Conservation (phyloP, 192 early-diverging fungal genomes). For the Glomus cerebriforme region DNA sequence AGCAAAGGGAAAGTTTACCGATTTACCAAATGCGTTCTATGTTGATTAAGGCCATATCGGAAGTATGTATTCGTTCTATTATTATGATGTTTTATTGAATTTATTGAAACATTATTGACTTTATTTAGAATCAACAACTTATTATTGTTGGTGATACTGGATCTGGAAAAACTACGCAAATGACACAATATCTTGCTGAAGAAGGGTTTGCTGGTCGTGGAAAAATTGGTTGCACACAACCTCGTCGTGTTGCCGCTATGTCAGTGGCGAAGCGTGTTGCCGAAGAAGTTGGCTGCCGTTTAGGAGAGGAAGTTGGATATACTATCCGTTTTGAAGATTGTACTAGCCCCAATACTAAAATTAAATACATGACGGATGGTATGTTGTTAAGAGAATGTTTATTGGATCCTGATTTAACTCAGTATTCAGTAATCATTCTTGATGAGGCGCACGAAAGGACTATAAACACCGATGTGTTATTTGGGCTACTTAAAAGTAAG, state of each 20-base stretch:
- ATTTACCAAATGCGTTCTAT: constrained; percentile 78
- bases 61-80: constrained; percentile 35
- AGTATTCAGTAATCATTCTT: constrained; percentile 92
- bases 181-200: constrained; percentile 98
- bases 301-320: constrained; percentile 96
- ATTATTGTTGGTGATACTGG: constrained; percentile 97
- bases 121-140: constrained; percentile 61
- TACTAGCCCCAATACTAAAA: constrained; percentile 81
- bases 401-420: constrained; percentile 75
- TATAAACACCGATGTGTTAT: constrained; percentile 92
- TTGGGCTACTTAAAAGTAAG: constrained; percentile 85
- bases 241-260: constrained; percentile 98
- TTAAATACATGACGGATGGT: constrained; percentile 99
- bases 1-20: constrained; percentile 86
- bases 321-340: constrained; percentile 99
- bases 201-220: constrained; percentile 86
- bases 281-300: constrained; percentile 90
- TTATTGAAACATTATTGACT: not conserved
- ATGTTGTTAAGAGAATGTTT: constrained; percentile 93
- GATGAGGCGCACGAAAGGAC: constrained; percentile 99
- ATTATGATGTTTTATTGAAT: not conserved
- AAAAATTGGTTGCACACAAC: constrained; percentile 98
- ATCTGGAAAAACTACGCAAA: constrained; percentile 98
- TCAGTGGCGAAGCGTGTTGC: constrained; percentile 98
- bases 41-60: constrained; percentile 80